Conservation (phyloP, 2,329 filamentous ascomycete species). For the Venturia asperata region DNA sequence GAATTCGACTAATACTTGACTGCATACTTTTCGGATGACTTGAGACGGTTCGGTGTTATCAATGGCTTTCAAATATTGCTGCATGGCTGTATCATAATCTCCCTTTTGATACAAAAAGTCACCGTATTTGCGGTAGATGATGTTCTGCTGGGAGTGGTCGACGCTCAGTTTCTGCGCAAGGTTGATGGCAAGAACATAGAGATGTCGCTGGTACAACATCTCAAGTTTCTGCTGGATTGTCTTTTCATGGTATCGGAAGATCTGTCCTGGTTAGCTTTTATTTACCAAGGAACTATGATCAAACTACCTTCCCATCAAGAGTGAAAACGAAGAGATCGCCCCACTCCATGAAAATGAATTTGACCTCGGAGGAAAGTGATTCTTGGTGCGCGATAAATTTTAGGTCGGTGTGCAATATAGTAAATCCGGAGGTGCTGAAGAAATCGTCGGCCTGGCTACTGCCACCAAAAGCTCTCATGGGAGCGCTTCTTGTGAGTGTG, state of each 20-base stretch:
- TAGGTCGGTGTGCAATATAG: constrained; percentile 83
- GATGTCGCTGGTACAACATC: constrained; percentile 86
- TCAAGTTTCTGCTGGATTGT: constrained; percentile 83
- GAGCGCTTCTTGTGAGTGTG: constrained; percentile 37
- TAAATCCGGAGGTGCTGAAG: constrained; percentile 82
- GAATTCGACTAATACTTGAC: neutral
- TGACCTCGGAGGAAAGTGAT: constrained; percentile 71
- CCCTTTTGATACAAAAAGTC: constrained; percentile 92
- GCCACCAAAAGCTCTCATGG: constrained; percentile 64
- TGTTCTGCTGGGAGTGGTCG: constrained; percentile 72
- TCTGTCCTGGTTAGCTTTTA: constrained; percentile 38
- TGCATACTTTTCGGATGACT: constrained; percentile 74
- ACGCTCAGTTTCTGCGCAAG: constrained; percentile 84
- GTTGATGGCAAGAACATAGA: constrained; percentile 87
- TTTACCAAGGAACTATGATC: neutral
- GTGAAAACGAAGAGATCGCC: constrained; percentile 85
- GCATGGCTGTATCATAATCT: constrained; percentile 97
- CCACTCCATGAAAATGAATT: constrained; percentile 79
- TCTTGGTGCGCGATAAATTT: constrained; percentile 87
- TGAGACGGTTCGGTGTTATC: constrained; percentile 95
- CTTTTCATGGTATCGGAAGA: constrained; percentile 86
- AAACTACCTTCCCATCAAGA: constrained; percentile 74
- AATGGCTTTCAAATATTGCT: constrained; percentile 92
- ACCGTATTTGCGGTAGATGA: constrained; percentile 88
- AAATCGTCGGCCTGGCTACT: constrained; percentile 63